Evolutionary conservation across 148 eudicot species (phyloP).

Genomic region (Silene uniflora): DNA sequence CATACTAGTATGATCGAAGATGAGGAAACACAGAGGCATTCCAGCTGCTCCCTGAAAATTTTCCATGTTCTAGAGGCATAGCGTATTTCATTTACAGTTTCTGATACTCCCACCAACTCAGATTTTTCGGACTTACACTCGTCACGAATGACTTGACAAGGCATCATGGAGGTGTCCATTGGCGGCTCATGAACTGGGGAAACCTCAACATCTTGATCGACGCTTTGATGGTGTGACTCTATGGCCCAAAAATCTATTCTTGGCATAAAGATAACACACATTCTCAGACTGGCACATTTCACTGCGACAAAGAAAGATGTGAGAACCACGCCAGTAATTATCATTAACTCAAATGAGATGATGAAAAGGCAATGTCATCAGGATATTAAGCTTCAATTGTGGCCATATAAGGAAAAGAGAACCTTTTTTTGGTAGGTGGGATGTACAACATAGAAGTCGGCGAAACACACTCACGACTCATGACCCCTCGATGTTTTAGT

Average conservation of each 20-base stretch:
- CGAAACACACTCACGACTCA: too few relatives aligned
- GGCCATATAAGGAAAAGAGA: neutral
- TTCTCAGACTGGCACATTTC: constrained; percentile 58
- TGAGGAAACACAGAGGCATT: constrained; percentile 56
- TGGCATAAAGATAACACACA: constrained; percentile 78
- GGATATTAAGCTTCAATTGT: neutral
- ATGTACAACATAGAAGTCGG: neutral
- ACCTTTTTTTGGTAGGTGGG: neutral
- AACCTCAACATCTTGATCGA: constrained; percentile 33
- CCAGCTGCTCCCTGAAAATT: constrained; percentile 73
- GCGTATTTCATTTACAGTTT: constrained; percentile 24
- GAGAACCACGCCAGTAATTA: constrained; percentile 9
- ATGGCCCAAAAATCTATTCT: constrained; percentile 93
- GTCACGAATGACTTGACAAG: constrained; percentile 14
- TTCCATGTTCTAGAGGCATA: constrained; percentile 71
- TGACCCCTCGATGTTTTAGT: neutral
- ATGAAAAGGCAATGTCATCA: neutral
- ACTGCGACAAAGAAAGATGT: constrained; percentile 52
- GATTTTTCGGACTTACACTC: constrained; percentile 19
- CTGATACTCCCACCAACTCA: constrained; percentile 27
- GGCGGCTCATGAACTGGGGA: constrained; percentile 25
- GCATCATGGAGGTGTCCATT: constrained; percentile 13
- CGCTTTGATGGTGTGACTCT: constrained; percentile 32
- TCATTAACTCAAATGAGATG: neutral
- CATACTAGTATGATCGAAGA: constrained; percentile 83